phyloP scores from a whole-genome alignment of 768 basidiomycete species.

The Pisolithus albus region DNA sequence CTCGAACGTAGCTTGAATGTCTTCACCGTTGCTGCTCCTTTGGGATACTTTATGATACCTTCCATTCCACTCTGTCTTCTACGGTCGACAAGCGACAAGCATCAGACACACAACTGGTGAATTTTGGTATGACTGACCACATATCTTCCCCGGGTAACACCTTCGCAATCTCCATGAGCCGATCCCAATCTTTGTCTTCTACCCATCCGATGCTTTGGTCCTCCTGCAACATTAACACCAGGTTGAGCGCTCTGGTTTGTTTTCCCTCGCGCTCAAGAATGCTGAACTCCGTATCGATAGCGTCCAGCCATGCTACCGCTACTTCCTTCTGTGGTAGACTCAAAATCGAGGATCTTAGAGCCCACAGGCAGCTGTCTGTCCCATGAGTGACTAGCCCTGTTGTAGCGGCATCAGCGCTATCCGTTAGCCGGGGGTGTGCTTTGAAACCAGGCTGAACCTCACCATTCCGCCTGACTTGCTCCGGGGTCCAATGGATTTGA shows the following conservation, averaged over 20 bases:
- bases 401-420: background rate
- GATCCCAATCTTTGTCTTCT: conserved; percentile 48
- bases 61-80: background rate
- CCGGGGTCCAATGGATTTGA: conserved; percentile 62
- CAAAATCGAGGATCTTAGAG: conserved; percentile 47
- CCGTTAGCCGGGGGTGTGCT: background rate
- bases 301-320: conserved; percentile 51
- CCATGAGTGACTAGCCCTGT: conserved; percentile 68
- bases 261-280: conserved; percentile 32
- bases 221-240: conserved; percentile 44
- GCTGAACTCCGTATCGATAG: conserved; percentile 39
- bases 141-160: conserved; percentile 23
- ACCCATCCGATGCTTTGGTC: conserved; percentile 51
- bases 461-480: conserved; percentile 52
- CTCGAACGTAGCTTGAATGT: background rate
- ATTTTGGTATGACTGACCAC: background rate
- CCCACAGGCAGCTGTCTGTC: conserved; percentile 58
- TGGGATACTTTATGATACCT: background rate
- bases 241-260: conserved; percentile 27
- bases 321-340: conserved; percentile 37
- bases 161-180: conserved; percentile 34
- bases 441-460: conserved; percentile 7
- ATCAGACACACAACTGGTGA: background rate
- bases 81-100: background rate
- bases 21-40: no score